Base-by-base conservation (phyloP, 176 grass and related monocot genomes). In the Saccharum officinarum region DNA sequence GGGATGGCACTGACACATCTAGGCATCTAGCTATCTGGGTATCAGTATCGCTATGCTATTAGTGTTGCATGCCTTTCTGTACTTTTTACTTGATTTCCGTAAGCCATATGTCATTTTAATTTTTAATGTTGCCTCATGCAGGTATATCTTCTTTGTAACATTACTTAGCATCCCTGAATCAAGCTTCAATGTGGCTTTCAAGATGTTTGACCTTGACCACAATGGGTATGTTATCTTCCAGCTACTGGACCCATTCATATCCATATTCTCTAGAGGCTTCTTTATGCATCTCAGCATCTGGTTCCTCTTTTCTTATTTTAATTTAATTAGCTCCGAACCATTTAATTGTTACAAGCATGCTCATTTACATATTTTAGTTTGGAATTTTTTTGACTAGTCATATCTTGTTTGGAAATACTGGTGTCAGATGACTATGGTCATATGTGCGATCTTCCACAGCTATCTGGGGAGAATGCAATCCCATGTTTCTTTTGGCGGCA, bases 141-240 rank as follows among this genome's bases (percentile, higher is more conserved):
- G 97, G 80, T 98, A 98, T 68, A 98, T 98, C 79, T 98, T 98
- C 84, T 95, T 98, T 73, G 91, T 98, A 81, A 98, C 95, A 79
- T 78, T 98, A 62, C 95, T 98, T 80, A 98, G 95, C 86, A 95
- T 98, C 71, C 92, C 93, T 82, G 91, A 93, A 82, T 92, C 95
- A 18, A 98, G 95, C 85, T 98, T 98, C 89, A 95, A 84, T 52
- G 80, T 95, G 59, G 93, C 95, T 90, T 98, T 98, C 62, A 98
- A 98, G 92, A 98, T 98, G 95, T 98, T 98, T 95, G 95, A 98
- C 82, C 89, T 93, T 60, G 89, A 98, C 76, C 89, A 93, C 83
- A 93, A 75, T 71, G 95, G 95, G 95, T 98, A 90, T 22, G 80
- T 72, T 67, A 40, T 67, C 45, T 70, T 78, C 41, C 14, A 85